phyloP scores from a whole-genome alignment of 306 rosid genomes.

The Cucumis melo region DNA sequence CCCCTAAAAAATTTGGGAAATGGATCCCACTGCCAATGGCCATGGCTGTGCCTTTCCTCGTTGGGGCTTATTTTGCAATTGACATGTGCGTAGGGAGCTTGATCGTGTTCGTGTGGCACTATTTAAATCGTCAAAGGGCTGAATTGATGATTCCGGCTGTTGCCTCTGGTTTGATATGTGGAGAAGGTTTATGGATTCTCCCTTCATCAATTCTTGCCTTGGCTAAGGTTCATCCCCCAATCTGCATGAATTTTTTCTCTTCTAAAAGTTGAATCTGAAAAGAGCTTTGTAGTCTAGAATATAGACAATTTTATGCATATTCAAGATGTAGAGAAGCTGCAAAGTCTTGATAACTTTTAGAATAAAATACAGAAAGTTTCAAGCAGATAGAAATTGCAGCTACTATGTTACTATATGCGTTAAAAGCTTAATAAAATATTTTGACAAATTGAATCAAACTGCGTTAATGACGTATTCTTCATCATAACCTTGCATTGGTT shows the following conservation, averaged over 20 bases:
- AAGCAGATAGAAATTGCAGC: neutral
- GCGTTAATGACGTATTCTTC: neutral
- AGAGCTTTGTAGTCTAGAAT: neutral
- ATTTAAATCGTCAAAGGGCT: slow-evolving; percentile 32
- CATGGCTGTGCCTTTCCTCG: slow-evolving; percentile 94
- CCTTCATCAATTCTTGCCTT: slow-evolving; percentile 85
- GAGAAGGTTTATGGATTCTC: slow-evolving; percentile 95
- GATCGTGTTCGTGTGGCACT: slow-evolving; percentile 69
- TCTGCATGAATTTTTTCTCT: slow-evolving; percentile 75
- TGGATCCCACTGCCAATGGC: slow-evolving; percentile 96
- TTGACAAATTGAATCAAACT: neutral
- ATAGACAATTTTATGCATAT: neutral
- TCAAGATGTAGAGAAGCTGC: slow-evolving; percentile 4
- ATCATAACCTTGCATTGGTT: neutral
- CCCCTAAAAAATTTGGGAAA: slow-evolving; percentile 36
- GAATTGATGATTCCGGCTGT: slow-evolving; percentile 76
- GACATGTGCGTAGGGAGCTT: slow-evolving; percentile 92
- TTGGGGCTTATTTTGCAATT: slow-evolving; percentile 87
- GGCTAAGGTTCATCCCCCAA: slow-evolving; percentile 67
- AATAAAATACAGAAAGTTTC: neutral
- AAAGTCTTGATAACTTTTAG: neutral
- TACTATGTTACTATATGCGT: neutral
- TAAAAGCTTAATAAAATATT: neutral
- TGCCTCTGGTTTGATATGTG: slow-evolving; percentile 97
- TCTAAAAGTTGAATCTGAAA: slow-evolving; percentile 13